A percentile compares a stretch with the other conserved stretches of the same genome.
Conservation (phyloP, 192 early-diverging fungal genomes). For the Mortierella antarctica region DNA sequence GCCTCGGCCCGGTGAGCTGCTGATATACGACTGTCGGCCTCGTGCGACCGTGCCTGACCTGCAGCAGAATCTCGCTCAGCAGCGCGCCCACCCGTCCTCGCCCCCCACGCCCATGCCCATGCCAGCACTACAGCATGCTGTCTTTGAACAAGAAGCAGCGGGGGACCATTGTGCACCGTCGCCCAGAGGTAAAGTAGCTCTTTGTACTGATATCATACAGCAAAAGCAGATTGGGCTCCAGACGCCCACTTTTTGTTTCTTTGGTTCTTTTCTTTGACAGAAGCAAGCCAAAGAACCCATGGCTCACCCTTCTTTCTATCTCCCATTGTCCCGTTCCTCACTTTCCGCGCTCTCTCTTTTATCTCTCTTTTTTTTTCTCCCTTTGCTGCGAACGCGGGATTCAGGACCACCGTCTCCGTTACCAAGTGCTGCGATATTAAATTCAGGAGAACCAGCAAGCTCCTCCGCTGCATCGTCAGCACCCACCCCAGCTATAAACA, state of each 20-base stretch:
- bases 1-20: constrained; percentile 57
- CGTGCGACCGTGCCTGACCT: background rate
- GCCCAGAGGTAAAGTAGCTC: background rate
- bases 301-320: background rate
- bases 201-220: background rate
- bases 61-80: background rate
- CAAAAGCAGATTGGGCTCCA: background rate
- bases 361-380: constrained; percentile 1
- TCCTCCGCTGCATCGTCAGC: background rate
- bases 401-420: background rate
- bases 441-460: constrained; percentile 7
- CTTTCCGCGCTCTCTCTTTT: constrained; percentile 1
- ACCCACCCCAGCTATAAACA: background rate
- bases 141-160: background rate
- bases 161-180: background rate
- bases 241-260: background rate
- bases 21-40: constrained; percentile 60
- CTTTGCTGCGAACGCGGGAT: background rate
- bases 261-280: background rate
- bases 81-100: constrained; percentile 1
- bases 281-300: no score
- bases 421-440: constrained; percentile 1
- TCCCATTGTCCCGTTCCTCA: background rate
- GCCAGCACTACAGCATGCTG: constrained; percentile 5
- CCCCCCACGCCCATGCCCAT: constrained; percentile 39